phyloP scores from a whole-genome alignment of 2,329 filamentous ascomycete genomes.

The Sclerotinia minor region DNA sequence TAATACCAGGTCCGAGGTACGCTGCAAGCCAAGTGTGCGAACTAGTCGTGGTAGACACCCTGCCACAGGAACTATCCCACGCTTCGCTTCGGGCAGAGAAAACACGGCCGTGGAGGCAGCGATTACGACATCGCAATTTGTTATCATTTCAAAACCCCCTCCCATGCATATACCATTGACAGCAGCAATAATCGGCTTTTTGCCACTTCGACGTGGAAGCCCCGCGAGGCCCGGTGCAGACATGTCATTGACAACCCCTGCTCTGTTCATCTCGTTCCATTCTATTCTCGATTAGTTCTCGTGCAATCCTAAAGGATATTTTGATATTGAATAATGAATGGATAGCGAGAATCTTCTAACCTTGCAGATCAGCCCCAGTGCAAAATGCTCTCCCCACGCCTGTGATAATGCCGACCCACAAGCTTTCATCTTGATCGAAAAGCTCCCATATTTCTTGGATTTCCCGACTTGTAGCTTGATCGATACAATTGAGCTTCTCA shows the following conservation, averaged over 20 bases:
- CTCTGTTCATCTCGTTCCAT: slow-evolving; percentile 49
- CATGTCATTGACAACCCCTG: slow-evolving; percentile 29
- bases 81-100: slow-evolving; percentile 67
- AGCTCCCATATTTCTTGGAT: slow-evolving; percentile 53
- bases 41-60: slow-evolving; percentile 67
- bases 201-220: slow-evolving; percentile 57
- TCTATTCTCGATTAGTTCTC: slow-evolving; percentile 44
- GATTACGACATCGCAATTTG: slow-evolving; percentile 68
- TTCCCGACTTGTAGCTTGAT: slow-evolving; percentile 41
- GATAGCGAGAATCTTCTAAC: slow-evolving; percentile 48
- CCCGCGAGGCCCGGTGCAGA: slow-evolving; percentile 45
- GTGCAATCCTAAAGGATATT: slow-evolving; percentile 36
- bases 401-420: slow-evolving; percentile 64
- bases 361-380: slow-evolving; percentile 65
- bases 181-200: slow-evolving; percentile 72
- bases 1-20: slow-evolving; percentile 69
- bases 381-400: slow-evolving; percentile 64
- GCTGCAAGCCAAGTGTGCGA: slow-evolving; percentile 62
- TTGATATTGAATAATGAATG: not conserved
- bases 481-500: slow-evolving; percentile 56
- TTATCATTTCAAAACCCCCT: slow-evolving; percentile 73
- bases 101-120: slow-evolving; percentile 60
- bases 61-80: slow-evolving; percentile 68
- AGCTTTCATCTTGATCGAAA: slow-evolving; percentile 59
- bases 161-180: slow-evolving; percentile 73